Conservation (phyloP, 768 basidiomycete genomes). For the Hortiboletus campestris region DNA sequence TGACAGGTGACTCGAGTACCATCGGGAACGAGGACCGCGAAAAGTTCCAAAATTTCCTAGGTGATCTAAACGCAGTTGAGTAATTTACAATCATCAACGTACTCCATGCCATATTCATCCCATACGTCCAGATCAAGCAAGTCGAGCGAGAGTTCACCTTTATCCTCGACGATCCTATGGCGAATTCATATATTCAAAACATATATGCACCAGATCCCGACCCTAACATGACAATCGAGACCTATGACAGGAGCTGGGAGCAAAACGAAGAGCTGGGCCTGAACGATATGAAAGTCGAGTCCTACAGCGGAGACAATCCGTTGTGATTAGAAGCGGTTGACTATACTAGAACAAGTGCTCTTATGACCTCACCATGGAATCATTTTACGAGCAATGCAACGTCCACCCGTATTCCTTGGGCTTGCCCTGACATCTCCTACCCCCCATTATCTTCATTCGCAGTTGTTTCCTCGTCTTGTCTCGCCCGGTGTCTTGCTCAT, state of each 20-base stretch:
- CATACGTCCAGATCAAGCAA: slow-evolving; percentile 59
- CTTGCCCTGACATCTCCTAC: neutral
- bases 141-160: slow-evolving; percentile 83
- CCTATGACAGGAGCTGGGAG: slow-evolving; percentile 80
- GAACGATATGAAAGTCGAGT: slow-evolving; percentile 84
- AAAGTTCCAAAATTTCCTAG: slow-evolving; percentile 76
- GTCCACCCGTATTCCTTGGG: neutral
- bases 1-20: slow-evolving; percentile 60
- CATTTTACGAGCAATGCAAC: neutral
- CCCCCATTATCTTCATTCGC: neutral
- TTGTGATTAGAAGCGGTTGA: slow-evolving; percentile 1
- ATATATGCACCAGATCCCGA: slow-evolving; percentile 97
- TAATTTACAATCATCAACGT: neutral
- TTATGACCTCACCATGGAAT: neutral
- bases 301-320: slow-evolving; percentile 18
- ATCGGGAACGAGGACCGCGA: slow-evolving; percentile 43
- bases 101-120: neutral
- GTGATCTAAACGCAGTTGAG: slow-evolving; percentile 68
- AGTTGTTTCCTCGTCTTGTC: neutral
- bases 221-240: slow-evolving; percentile 84
- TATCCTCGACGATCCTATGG: slow-evolving; percentile 92
- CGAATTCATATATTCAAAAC: slow-evolving; percentile 95
- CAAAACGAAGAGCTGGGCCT: slow-evolving; percentile 96
- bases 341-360: neutral
- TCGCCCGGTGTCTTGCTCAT: neutral